These are phyloP conservation scores for Pythium coloratum DNA, from an alignment of 352 stramenopile species.

Conservation along the genomic window DNA sequence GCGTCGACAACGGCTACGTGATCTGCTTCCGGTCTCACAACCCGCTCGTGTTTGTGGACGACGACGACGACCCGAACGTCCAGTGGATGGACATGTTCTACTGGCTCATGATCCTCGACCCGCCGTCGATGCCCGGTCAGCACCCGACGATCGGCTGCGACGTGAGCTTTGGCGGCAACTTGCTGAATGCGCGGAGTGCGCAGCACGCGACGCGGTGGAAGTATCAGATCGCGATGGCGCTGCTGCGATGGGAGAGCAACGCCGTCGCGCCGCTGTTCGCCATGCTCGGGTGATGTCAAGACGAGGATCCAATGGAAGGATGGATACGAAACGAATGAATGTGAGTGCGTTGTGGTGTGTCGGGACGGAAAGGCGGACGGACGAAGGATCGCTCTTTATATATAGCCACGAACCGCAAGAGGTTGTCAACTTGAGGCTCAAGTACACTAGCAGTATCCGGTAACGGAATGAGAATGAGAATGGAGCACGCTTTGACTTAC, in stretches of 20 bases:
- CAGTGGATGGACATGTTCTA: constrained; percentile 84
- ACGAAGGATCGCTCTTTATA: constrained; percentile 5
- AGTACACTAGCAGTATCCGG: background rate
- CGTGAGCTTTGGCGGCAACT: constrained; percentile 69
- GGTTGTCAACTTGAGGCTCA: background rate
- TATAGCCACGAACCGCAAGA: constrained; percentile 1
- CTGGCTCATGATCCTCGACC: constrained; percentile 71
- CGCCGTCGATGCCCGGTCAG: constrained; percentile 18
- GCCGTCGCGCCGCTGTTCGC: constrained; percentile 69
- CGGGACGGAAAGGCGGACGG: background rate
- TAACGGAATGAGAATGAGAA: constrained; percentile 1
- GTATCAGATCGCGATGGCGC: constrained; percentile 80
- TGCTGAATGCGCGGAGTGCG: constrained; percentile 59
- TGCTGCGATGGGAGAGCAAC: constrained; percentile 80
- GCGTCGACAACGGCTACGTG: constrained; percentile 53
- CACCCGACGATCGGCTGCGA: constrained; percentile 35
- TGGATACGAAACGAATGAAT: background rate
- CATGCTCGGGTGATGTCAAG: constrained; percentile 44
- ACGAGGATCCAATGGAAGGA: background rate
- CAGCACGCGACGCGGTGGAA: constrained; percentile 74
- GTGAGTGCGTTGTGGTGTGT: background rate
- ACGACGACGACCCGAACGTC: constrained; percentile 62
- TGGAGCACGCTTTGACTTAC: background rate
- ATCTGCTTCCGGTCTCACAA: constrained; percentile 78
- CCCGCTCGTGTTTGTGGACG: constrained; percentile 46